Percentiles rank a stretch among this genome's conserved stretches.
These are phyloP conservation scores for Phytophthora meadii DNA, from an alignment of 352 stramenopile species.

Conservation along the genomic window DNA sequence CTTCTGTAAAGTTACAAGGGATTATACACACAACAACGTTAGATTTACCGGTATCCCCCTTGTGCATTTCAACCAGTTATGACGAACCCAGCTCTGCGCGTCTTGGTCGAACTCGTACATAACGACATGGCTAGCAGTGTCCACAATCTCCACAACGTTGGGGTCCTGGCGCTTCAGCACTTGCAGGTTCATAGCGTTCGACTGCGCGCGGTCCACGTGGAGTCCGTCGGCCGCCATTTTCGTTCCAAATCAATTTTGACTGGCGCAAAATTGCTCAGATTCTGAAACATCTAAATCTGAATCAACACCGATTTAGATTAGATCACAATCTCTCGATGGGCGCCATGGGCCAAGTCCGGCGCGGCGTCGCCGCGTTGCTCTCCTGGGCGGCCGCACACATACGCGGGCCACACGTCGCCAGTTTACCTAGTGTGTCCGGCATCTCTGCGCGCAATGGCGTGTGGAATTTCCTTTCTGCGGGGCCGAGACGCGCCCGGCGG, in stretches of 20 bases:
- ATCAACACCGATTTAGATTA: too few species aligned
- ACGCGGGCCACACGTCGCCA: constrained; percentile 15
- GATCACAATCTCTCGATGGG: constrained; percentile 3
- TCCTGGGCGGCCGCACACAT: constrained; percentile 25
- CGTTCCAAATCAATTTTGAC: constrained; percentile 12
- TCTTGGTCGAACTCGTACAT: constrained; percentile 91
- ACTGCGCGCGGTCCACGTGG: constrained; percentile 82
- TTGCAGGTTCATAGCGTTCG: constrained; percentile 88
- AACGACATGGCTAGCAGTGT: constrained; percentile 86
- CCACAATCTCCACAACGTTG: constrained; percentile 83
- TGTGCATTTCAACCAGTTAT: not conserved
- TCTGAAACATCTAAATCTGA: too few species aligned
- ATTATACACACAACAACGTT: constrained; percentile 13
- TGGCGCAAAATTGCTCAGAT: constrained; percentile 4
- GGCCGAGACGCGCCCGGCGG: constrained; percentile 23
- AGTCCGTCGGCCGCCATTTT: constrained; percentile 53
- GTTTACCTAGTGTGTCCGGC: constrained; percentile 22
- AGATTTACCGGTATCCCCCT: not conserved
- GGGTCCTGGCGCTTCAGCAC: constrained; percentile 86
- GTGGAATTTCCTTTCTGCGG: constrained; percentile 27
- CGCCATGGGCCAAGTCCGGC: constrained; percentile 37
- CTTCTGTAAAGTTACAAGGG: constrained; percentile 54
- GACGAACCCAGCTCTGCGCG: constrained; percentile 82
- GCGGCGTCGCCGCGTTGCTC: constrained; percentile 27
- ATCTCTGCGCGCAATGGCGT: not conserved